Base-by-base conservation (phyloP, 2,329 filamentous ascomycete genomes). In the Stachybotrys chartarum region DNA sequence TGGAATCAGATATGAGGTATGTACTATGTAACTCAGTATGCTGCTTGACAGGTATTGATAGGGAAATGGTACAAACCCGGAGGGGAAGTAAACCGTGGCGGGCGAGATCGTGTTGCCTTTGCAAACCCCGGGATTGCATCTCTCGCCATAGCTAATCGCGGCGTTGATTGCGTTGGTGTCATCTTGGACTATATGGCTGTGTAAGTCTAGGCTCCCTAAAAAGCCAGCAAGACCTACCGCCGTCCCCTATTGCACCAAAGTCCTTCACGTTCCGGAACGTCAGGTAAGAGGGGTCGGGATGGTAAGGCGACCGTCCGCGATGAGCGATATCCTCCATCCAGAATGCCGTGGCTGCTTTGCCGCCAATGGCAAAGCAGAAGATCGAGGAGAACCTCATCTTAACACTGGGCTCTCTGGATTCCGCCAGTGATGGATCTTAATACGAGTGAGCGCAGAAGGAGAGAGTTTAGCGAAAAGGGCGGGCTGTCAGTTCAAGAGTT, bases 1-100 rank as follows among this genome's bases (percentile, higher is more conserved):
- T 84, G 6, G 89, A 87, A 59, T 76, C 78, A 52, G 82, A 87
- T 58, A 93, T 83, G 6, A 86, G 64, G 65, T 93, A 94, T 3
- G 86, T 91, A 49, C 70, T 72, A 39, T 3, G 5, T 7, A 10
- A 32, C 56, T 58, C 55, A 56, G 35, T 5, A 53, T 12, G 48
- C 11, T 32, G 10, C 17, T 12, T n/a, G 30, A n/a, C 30, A 31
- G 30, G 5, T 14, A 11, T 7, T n/a, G 18, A 48, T 48, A 16
- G 6, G 6, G 42, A 18, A 31, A 39, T 24, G 24, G 5, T 5
- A 56, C 67, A 52, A 53, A 72, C 70, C 70, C 71, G 7, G 68
- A 55, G n/a, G 71, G 70, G 35, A 73, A 67, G 53, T 72, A 73
- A 42, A 73, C 68, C 5, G 66, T 67, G 7, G 71, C 71, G 8